Conservation (phyloP, 2,329 filamentous ascomycete genomes). For the Helicocarpus griseus region DNA sequence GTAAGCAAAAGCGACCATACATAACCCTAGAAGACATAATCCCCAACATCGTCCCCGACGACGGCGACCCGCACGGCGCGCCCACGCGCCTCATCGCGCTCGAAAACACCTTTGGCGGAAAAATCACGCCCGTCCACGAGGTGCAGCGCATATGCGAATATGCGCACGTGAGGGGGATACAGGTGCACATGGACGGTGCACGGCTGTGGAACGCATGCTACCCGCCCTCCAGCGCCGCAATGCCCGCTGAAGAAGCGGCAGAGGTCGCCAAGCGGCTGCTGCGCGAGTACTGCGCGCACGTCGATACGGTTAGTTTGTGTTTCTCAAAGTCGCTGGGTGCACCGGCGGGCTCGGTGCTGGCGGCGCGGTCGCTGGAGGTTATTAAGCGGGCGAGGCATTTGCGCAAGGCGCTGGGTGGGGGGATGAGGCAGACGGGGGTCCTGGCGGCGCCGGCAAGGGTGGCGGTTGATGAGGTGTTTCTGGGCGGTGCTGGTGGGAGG, state of each 20-base stretch:
- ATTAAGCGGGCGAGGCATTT: constrained; percentile 64
- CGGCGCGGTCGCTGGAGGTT: constrained; percentile 51
- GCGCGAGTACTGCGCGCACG: constrained; percentile 55
- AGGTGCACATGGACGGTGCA: constrained; percentile 70
- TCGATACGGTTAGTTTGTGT: constrained; percentile 68
- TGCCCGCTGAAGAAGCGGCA: constrained; percentile 37
- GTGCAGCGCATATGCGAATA: constrained; percentile 59
- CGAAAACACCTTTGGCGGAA: constrained; percentile 77
- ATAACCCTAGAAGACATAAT: constrained; percentile 69
- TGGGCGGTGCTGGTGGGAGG: constrained; percentile 40
- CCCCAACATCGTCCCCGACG: constrained; percentile 49
- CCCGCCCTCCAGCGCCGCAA: background rate
- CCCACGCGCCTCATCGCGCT: constrained; percentile 73
- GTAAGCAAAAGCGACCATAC: constrained; percentile 45
- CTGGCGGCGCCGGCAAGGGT: constrained; percentile 66
- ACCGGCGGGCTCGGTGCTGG: constrained; percentile 60
- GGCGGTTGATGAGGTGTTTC: constrained; percentile 71
- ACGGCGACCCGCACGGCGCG: constrained; percentile 59
- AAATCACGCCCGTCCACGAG: constrained; percentile 67
- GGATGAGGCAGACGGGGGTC: constrained; percentile 65
- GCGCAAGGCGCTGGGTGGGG: constrained; percentile 71
- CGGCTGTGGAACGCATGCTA: constrained; percentile 63
- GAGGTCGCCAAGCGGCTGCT: constrained; percentile 59
- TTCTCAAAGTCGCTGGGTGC: constrained; percentile 78
- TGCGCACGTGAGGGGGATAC: constrained; percentile 54